Percentiles rank a stretch among this genome's conserved stretches.
Conservation (phyloP, 1,284 basidiomycete genomes). For the Vanrija sp. region DNA sequence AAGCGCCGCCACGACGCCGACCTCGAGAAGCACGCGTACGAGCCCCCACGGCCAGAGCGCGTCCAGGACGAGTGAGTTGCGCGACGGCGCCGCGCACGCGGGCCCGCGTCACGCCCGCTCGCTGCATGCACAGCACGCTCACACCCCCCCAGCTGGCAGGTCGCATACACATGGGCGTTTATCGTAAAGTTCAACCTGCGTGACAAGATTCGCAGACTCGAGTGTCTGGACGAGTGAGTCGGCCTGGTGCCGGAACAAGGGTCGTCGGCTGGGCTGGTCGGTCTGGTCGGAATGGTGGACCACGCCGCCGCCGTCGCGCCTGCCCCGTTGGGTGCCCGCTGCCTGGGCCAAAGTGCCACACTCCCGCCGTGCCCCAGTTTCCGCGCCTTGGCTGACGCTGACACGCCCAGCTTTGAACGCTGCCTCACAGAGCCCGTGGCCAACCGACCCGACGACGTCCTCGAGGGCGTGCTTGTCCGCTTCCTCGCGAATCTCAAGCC, state of each 20-base stretch:
- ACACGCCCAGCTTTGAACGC: constrained; percentile 33
- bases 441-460: constrained; percentile 42
- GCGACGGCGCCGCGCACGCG: background rate
- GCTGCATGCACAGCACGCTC: background rate
- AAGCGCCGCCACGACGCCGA: constrained; percentile 30
- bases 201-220: constrained; percentile 29
- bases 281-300: background rate
- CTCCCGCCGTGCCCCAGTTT: background rate
- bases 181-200: constrained; percentile 40
- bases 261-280: background rate
- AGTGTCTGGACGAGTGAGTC: constrained; percentile 41
- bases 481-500: constrained; percentile 42
- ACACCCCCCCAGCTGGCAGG: constrained; percentile 39
- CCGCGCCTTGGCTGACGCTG: background rate
- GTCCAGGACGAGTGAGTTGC: constrained; percentile 40
- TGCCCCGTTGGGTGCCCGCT: background rate
- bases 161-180: constrained; percentile 45
- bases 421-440: constrained; percentile 37
- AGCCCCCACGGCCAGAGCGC: constrained; percentile 17
- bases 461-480: constrained; percentile 39
- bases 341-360: constrained; percentile 11
- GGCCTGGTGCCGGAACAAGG: background rate
- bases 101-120: constrained; percentile 1
- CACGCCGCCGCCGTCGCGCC: background rate
- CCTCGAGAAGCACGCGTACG: constrained; percentile 26